phyloP scores from a whole-genome alignment of 2,329 filamentous ascomycete species.

The Corinectria fuckeliana region DNA sequence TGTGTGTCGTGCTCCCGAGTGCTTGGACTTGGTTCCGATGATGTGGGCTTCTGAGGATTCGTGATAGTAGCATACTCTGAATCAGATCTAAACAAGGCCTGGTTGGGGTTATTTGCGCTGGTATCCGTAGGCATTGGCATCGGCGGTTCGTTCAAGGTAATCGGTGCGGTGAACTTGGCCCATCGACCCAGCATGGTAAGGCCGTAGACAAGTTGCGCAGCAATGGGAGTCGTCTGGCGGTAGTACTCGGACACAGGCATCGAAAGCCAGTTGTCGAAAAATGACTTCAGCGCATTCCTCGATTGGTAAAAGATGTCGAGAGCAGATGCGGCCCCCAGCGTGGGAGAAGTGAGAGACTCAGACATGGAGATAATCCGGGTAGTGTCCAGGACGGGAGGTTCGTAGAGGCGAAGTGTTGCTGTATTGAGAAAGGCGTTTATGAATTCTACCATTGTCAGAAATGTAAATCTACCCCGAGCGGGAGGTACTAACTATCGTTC shows the following conservation, averaged over 20 bases:
- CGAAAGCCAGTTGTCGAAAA: conserved; percentile 56
- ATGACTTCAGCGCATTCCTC: conserved; percentile 53
- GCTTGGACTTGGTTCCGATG: conserved; percentile 12
- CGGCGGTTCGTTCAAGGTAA: conserved; percentile 35
- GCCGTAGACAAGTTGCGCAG: conserved; percentile 56
- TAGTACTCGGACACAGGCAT: conserved; percentile 53
- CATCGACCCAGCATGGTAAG: conserved; percentile 58
- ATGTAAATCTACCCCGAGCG: background rate
- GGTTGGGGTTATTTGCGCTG: conserved; percentile 26
- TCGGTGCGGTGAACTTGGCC: conserved; percentile 54
- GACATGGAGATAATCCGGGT: conserved; percentile 50
- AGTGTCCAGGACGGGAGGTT: conserved; percentile 53
- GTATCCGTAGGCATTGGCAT: conserved; percentile 37
- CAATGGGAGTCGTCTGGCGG: conserved; percentile 53
- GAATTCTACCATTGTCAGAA: conserved; percentile 38
- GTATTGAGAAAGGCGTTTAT: conserved; percentile 50
- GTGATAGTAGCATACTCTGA: conserved; percentile 26
- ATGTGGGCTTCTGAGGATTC: conserved; percentile 15
- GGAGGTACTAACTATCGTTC: conserved; percentile 46
- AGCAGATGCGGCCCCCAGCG: conserved; percentile 47
- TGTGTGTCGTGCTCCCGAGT: conserved; percentile 17
- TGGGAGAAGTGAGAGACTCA: conserved; percentile 49
- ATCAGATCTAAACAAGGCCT: conserved; percentile 33
- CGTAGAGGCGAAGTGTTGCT: conserved; percentile 53
- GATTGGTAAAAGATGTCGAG: conserved; percentile 59